Percentiles rank a stretch among this genome's conserved stretches.
These are phyloP conservation scores for Hymenoscyphus infarciens DNA, from an alignment of 2,329 filamentous ascomycete species.

Conservation along the genomic window DNA sequence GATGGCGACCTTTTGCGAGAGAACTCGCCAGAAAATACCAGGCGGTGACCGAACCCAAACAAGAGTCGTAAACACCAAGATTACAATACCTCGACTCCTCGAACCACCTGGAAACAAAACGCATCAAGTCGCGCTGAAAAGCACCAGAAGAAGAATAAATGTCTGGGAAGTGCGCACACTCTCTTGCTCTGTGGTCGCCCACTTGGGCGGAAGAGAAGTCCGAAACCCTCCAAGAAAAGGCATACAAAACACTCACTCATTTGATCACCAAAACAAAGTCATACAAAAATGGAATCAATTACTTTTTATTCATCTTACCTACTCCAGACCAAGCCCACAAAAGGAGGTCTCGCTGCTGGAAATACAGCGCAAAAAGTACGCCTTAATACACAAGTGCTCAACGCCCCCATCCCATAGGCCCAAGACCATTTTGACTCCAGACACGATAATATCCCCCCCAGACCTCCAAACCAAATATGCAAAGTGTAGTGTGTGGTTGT, in stretches of 20 bases:
- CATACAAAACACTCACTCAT: not conserved
- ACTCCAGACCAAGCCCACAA: not conserved
- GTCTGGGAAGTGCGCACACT: too few relatives aligned
- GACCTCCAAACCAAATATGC: not conserved
- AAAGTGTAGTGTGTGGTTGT: not conserved
- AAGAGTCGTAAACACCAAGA: too few relatives aligned
- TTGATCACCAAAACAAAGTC: not conserved
- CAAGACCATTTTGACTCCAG: not conserved
- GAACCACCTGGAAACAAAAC: too few relatives aligned
- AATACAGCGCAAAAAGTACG: not conserved
- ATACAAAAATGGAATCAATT: not conserved
- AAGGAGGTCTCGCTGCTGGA: not conserved
- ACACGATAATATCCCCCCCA: not conserved
- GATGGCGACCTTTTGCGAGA: too few relatives aligned
- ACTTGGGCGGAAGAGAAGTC: too few relatives aligned
- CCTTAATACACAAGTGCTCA: constrained; percentile 1
- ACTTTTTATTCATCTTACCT: constrained; percentile 2
- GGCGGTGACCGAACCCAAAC: too few relatives aligned
- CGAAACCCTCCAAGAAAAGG: too few relatives aligned
- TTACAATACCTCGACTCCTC: too few relatives aligned
- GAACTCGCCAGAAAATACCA: too few relatives aligned
- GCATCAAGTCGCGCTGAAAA: too few relatives aligned
- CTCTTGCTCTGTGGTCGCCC: too few relatives aligned
- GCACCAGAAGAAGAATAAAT: too few relatives aligned
- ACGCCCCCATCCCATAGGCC: not conserved